phyloP scores from a whole-genome alignment of 108 stramenopile species.

The Conticribra guillardii region DNA sequence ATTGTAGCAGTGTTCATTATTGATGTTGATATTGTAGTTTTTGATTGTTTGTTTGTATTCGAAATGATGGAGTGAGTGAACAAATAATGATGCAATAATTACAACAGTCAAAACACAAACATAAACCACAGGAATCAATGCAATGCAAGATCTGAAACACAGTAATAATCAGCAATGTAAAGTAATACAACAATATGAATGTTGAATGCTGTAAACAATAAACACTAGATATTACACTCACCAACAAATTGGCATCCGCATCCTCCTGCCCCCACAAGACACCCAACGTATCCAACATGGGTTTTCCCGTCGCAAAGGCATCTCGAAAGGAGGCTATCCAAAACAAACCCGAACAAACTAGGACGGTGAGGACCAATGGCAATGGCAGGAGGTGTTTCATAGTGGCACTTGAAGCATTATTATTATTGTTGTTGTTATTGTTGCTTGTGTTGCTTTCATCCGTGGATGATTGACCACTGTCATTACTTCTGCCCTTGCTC shows the following conservation, averaged over 20 bases:
- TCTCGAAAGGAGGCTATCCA: slow-evolving; percentile 79
- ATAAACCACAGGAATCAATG: too few relatives aligned
- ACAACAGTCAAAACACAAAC: too few relatives aligned
- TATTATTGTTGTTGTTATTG: neutral
- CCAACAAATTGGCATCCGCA: slow-evolving; percentile 61
- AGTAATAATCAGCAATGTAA: too few relatives aligned
- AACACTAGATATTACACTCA: slow-evolving; percentile 43
- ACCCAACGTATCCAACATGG: slow-evolving; percentile 58
- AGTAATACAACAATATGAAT: too few relatives aligned
- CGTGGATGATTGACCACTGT: neutral
- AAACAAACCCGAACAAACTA: slow-evolving; percentile 79
- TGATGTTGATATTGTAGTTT: too few relatives aligned
- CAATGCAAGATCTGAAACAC: too few relatives aligned
- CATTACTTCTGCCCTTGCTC: neutral
- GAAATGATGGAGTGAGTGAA: too few relatives aligned
- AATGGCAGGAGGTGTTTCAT: slow-evolving; percentile 66
- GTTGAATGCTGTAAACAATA: too few relatives aligned
- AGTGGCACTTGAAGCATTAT: neutral
- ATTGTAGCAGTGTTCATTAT: too few relatives aligned
- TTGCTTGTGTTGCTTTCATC: neutral
- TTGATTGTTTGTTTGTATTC: too few relatives aligned
- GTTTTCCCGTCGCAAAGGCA: slow-evolving; percentile 79
- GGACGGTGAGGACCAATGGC: slow-evolving; percentile 61
- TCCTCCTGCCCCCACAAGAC: slow-evolving; percentile 29
- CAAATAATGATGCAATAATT: too few relatives aligned